Percentiles rank a stretch among this genome's conserved stretches.
These are phyloP conservation scores for Trypanosoma boissoni DNA, from an alignment of 208 protist species.

Conservation along the genomic window DNA sequence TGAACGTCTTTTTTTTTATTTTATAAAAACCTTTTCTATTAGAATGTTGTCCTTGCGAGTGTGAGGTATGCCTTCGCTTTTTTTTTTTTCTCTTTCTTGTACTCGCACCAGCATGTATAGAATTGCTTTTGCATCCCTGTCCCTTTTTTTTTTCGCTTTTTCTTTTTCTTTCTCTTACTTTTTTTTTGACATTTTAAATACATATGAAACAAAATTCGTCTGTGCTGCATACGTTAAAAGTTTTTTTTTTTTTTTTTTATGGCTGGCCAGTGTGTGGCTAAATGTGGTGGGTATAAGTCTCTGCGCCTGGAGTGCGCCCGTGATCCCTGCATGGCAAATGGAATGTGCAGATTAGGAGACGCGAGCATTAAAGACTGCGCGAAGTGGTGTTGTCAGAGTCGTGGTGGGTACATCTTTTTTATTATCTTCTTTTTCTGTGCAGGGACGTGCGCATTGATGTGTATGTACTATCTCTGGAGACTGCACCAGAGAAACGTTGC, in stretches of 20 bases:
- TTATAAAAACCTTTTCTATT: neutral
- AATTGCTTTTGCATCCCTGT: slow-evolving; percentile 9
- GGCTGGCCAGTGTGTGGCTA: slow-evolving; percentile 37
- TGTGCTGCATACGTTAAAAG: no score
- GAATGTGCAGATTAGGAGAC: slow-evolving; percentile 60
- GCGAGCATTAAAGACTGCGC: slow-evolving; percentile 49
- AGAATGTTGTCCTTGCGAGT: slow-evolving; percentile 9
- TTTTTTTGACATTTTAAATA: no score
- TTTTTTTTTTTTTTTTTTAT: neutral
- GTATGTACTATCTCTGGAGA: slow-evolving; percentile 67
- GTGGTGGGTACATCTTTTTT: slow-evolving; percentile 70
- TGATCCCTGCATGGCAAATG: slow-evolving; percentile 62
- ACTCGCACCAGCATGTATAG: neutral
- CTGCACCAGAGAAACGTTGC: slow-evolving; percentile 75
- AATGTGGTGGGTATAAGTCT: slow-evolving; percentile 63
- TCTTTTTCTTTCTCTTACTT: slow-evolving; percentile 21
- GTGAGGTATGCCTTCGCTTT: neutral
- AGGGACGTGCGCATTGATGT: slow-evolving; percentile 61
- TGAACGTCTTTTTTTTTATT: slow-evolving; percentile 1
- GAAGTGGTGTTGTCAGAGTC: slow-evolving; percentile 73
- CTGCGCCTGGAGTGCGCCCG: slow-evolving; percentile 70
- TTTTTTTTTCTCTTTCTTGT: neutral
- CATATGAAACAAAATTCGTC: no score
- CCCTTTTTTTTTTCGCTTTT: slow-evolving; percentile 10
- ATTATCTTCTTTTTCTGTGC: slow-evolving; percentile 73